phyloP scores from a whole-genome alignment of 768 basidiomycete species.

The Phaeotremella fagi region DNA sequence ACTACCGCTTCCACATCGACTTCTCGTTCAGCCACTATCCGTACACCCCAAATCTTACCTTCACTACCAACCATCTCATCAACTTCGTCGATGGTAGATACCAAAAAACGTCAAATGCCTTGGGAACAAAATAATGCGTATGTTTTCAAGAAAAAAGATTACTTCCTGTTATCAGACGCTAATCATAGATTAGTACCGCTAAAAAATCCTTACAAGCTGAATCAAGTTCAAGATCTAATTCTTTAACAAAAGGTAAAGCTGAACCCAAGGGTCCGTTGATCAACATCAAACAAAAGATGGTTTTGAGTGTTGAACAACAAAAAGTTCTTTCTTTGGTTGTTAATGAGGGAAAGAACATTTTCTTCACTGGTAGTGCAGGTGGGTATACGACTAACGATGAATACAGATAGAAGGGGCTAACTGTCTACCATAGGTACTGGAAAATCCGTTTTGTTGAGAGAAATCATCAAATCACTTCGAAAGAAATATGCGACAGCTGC shows the following conservation, averaged over 20 bases:
- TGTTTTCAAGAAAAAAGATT: too few relatives aligned
- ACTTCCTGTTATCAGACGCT: constrained; percentile 23
- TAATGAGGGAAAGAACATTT: constrained; percentile 63
- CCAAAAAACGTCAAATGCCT: constrained; percentile 32
- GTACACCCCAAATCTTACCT: constrained; percentile 12
- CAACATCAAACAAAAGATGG: constrained; percentile 53
- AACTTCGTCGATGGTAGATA: background rate
- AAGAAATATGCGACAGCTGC: constrained; percentile 55
- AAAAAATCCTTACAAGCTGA: constrained; percentile 13
- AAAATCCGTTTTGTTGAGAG: constrained; percentile 87
- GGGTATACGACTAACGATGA: constrained; percentile 35
- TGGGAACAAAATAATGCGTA: constrained; percentile 38
- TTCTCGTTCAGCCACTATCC: background rate
- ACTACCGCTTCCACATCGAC: constrained; percentile 3
- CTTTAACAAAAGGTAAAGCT: constrained; percentile 14
- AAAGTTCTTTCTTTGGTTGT: constrained; percentile 75
- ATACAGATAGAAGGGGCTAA: background rate
- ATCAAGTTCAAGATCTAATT: constrained; percentile 1
- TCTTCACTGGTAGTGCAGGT: constrained; percentile 98
- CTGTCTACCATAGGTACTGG: constrained; percentile 67
- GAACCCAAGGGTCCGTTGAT: constrained; percentile 15
- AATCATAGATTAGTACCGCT: background rate
- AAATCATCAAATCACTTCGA: constrained; percentile 74
- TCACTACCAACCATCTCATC: background rate
- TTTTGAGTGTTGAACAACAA: constrained; percentile 79